Evolutionary conservation across 495 filamentous ascomycete species (phyloP).

Genomic region (Aspergillus hancockii): DNA sequence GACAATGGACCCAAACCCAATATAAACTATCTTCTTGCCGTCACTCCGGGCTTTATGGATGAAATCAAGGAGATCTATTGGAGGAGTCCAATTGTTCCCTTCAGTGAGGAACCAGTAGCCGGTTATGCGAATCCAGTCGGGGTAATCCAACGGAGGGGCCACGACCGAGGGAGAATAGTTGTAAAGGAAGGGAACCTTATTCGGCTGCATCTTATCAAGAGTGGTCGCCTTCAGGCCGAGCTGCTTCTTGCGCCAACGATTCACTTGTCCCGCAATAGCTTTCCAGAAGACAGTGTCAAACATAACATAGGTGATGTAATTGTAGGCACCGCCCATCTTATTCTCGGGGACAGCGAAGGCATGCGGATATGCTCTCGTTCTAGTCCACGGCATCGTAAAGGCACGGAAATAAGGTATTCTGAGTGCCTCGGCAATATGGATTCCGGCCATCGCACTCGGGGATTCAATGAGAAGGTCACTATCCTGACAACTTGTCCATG

Average conservation of each 20-base stretch:
- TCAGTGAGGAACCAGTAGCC: slow-evolving; percentile 98
- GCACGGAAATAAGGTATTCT: slow-evolving; percentile 94
- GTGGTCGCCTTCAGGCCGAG: slow-evolving; percentile 78
- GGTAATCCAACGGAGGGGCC: slow-evolving; percentile 89
- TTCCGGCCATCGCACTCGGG: slow-evolving; percentile 96
- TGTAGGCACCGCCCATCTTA: slow-evolving; percentile 93
- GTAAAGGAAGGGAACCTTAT: slow-evolving; percentile 96
- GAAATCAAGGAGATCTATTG: slow-evolving; percentile 73
- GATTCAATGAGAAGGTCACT: slow-evolving; percentile 92
- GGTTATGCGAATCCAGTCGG: slow-evolving; percentile 95
- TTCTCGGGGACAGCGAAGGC: slow-evolving; percentile 93
- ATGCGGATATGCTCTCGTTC: slow-evolving; percentile 93
- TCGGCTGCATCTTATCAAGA: slow-evolving; percentile 88
- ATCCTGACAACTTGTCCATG: slow-evolving; percentile 82
- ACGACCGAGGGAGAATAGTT: slow-evolving; percentile 95
- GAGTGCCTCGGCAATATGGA: slow-evolving; percentile 97
- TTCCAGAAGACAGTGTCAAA: slow-evolving; percentile 98
- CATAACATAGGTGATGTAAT: slow-evolving; percentile 93
- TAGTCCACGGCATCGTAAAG: slow-evolving; percentile 98
- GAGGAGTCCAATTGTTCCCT: slow-evolving; percentile 71
- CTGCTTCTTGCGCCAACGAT: slow-evolving; percentile 83
- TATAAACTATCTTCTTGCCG: slow-evolving; percentile 90
- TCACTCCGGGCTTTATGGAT: slow-evolving; percentile 78
- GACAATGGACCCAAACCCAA: slow-evolving; percentile 95
- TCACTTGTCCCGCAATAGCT: slow-evolving; percentile 86